A percentile compares a stretch with the other conserved stretches of the same genome.
These are phyloP conservation scores for Strobilomyces confusus DNA, from an alignment of 768 basidiomycete genomes.

Conservation along the genomic window DNA sequence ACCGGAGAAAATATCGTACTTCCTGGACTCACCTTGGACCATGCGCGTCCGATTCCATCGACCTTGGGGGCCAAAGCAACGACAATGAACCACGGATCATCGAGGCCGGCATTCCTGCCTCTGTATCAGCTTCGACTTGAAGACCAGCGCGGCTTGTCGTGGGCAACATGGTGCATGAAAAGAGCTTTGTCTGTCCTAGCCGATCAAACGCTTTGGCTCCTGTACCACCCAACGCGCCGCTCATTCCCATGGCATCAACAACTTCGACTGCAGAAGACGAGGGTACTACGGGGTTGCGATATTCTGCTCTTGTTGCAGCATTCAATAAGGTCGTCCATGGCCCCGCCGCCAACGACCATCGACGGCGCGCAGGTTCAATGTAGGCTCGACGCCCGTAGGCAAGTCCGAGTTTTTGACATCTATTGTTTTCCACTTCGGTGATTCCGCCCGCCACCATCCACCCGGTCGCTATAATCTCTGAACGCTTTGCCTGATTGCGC, in stretches of 20 bases:
- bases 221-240: not conserved
- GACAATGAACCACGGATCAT: not conserved
- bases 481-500: slow-evolving; percentile 1
- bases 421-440: slow-evolving; percentile 8
- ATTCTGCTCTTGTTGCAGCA: not conserved
- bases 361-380: not conserved
- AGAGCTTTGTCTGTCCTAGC: not conserved
- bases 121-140: too few relatives aligned
- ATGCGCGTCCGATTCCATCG: not conserved
- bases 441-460: not conserved
- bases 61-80: too few relatives aligned
- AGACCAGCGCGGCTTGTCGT: not conserved
- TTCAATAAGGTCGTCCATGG: not conserved
- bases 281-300: not conserved
- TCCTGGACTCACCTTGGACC: too few relatives aligned
- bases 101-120: too few relatives aligned
- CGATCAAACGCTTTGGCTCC: not conserved
- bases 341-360: not conserved
- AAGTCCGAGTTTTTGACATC: slow-evolving; percentile 1
- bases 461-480: not conserved
- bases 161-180: not conserved
- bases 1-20: too few relatives aligned
- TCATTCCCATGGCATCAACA: not conserved
- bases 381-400: not conserved
- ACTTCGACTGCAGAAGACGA: not conserved